A percentile compares a stretch with the other conserved stretches of the same genome.
These are phyloP conservation scores for Centrapalus pauciflorus DNA, from an alignment of 129 eudicot species.

Conservation along the genomic window DNA sequence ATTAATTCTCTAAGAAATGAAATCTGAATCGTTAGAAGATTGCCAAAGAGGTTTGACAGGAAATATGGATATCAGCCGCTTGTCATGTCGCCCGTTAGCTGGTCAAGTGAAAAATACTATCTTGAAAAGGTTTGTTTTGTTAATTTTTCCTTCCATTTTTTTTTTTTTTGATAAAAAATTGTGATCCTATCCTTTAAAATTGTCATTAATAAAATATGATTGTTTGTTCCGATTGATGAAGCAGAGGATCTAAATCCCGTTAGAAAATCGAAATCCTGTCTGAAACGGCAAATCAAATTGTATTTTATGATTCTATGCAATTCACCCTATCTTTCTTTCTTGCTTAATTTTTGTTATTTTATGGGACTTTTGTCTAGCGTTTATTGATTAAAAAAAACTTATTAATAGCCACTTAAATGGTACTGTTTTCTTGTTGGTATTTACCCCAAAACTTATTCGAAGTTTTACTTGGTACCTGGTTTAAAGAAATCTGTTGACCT, in stretches of 20 bases:
- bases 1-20: constrained; percentile 89
- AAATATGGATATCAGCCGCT: constrained; percentile 70
- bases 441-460: too few relatives aligned
- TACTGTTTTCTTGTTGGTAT: too few relatives aligned
- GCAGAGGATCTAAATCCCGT: background rate
- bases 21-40: constrained; percentile 71
- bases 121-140: constrained; percentile 60
- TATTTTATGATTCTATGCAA: background rate
- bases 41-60: constrained; percentile 70
- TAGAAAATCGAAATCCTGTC: background rate
- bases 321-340: too few relatives aligned
- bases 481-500: too few relatives aligned
- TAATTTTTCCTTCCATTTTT: too few relatives aligned
- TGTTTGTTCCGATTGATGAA: background rate
- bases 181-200: too few relatives aligned
- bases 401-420: background rate
- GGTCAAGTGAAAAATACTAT: constrained; percentile 92
- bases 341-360: too few relatives aligned
- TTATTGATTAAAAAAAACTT: background rate
- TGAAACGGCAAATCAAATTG: background rate
- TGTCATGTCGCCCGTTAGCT: constrained; percentile 92
- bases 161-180: too few relatives aligned
- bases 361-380: background rate
- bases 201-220: background rate
- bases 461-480: too few relatives aligned